These are phyloP conservation scores for Rhododendron henanense DNA, from an alignment of 148 eudicot species.

Conservation along the genomic window DNA sequence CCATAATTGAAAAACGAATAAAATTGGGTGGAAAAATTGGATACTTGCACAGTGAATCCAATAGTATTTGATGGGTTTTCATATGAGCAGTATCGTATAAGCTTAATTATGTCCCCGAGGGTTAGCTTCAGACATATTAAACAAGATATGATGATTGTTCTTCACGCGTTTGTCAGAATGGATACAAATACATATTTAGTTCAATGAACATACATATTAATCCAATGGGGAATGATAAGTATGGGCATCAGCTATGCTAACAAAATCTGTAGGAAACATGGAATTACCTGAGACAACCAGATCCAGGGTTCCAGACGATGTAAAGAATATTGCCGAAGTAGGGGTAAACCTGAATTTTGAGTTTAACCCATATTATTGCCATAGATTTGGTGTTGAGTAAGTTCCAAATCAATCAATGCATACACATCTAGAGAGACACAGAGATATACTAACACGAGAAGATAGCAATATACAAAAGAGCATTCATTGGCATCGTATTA, in stretches of 20 bases:
- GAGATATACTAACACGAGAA: background rate
- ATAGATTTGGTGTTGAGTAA: background rate
- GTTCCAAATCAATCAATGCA: background rate
- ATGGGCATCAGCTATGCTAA: background rate
- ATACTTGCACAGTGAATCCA: background rate
- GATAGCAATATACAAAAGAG: background rate
- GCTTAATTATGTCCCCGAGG: too few species aligned
- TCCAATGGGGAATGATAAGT: background rate
- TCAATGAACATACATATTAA: background rate
- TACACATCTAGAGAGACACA: background rate
- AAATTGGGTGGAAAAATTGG: background rate
- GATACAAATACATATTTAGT: background rate
- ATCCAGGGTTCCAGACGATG: background rate
- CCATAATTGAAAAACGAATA: background rate
- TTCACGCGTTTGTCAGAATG: background rate
- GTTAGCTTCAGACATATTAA: background rate
- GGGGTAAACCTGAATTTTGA: background rate
- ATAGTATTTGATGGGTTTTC: background rate
- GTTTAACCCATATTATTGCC: background rate
- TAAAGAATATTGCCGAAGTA: accelerated
- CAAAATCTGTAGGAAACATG: background rate
- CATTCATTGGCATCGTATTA: background rate
- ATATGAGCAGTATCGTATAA: background rate
- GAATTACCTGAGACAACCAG: background rate
- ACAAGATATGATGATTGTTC: background rate